Evolutionary conservation across 495 filamentous ascomycete species (phyloP).

Genomic region (Pyronema domesticum): DNA sequence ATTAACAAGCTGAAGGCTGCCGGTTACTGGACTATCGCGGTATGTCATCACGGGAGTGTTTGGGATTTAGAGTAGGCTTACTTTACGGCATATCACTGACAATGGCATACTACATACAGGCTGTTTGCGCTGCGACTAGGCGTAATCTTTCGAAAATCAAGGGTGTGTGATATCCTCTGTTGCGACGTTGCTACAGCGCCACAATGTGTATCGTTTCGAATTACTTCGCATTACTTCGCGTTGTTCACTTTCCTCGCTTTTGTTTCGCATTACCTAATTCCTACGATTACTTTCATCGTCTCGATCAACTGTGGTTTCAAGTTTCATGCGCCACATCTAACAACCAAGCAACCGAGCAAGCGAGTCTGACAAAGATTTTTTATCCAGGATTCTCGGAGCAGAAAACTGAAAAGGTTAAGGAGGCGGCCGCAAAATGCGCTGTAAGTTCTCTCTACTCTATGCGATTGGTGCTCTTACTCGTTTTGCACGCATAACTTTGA

Average conservation of each 20-base stretch:
- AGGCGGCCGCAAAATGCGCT: constrained; percentile 53
- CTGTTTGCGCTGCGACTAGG: constrained; percentile 47
- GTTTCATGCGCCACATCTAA: no score
- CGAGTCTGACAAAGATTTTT: background rate
- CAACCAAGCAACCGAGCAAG: no score
- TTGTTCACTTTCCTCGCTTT: no score
- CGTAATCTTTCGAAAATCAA: constrained; percentile 55
- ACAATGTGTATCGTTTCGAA: background rate
- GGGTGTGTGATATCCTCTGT: constrained; percentile 27
- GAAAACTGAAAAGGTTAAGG: constrained; percentile 70
- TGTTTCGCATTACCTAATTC: no score
- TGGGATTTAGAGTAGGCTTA: background rate
- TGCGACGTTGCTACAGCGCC: background rate
- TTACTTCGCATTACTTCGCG: background rate
- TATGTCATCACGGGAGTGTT: no score
- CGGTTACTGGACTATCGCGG: constrained; percentile 54
- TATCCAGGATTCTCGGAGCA: constrained; percentile 44
- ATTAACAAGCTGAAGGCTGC: constrained; percentile 56
- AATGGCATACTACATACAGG: constrained; percentile 22
- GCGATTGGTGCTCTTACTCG: no score
- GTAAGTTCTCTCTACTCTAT: constrained; percentile 26
- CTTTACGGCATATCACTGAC: background rate
- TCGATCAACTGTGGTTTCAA: no score
- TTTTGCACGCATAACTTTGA: background rate
- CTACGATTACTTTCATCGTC: no score